Base-by-base conservation (phyloP, 2,329 filamentous ascomycete genomes). In the Coniochaeta sp. region DNA sequence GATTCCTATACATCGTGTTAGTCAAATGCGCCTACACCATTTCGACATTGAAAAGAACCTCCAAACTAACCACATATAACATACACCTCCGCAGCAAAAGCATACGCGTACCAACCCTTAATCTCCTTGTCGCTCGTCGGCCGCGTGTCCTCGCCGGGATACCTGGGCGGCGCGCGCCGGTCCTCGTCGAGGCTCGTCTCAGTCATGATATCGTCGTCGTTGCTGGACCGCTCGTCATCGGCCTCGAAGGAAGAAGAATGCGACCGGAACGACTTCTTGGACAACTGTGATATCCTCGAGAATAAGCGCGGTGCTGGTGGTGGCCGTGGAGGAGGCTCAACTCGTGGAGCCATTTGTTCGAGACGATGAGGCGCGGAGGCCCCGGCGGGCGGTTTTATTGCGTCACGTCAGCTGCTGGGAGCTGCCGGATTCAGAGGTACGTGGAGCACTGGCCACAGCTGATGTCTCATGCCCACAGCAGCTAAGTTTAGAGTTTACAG, bases 21-120 rank as follows among this genome's bases (percentile, higher is more conserved):
- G 46, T 48, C 45, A 48, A 46, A 46, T 46, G 38, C 42, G 10
- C 27, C 4, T 1, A 33, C 10, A 73, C 9, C 32, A 38, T 20
- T 3, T 4, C 33, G n/a, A n/a, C 33, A 20, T 10, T 38, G 7
- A 2, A 3, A 22, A 12, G 18, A 38, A 10, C 33, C 3, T 10
- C 12, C 18, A 9, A 38, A 38, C 83, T 65, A 68, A 89, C 91
- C 92, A 68, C 94, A 97, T 52, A 97, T 89, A 14, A 95, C 89
- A 67, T 96, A 97, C 51, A 95, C 92, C 72, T 99, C 94, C 18
- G 92, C 91, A 22, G 94, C 94, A 77, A 95, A 97, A 38, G 88
- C 88, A 73, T 97, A 97, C 66, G 87, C 86, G 70, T 97, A 99
- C 89, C 95, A 99, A 60, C 92, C 94, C 33, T 84, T 76, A 54